Conservation (phyloP, 768 basidiomycete genomes). For the Candolleomyces aberdarensis region DNA sequence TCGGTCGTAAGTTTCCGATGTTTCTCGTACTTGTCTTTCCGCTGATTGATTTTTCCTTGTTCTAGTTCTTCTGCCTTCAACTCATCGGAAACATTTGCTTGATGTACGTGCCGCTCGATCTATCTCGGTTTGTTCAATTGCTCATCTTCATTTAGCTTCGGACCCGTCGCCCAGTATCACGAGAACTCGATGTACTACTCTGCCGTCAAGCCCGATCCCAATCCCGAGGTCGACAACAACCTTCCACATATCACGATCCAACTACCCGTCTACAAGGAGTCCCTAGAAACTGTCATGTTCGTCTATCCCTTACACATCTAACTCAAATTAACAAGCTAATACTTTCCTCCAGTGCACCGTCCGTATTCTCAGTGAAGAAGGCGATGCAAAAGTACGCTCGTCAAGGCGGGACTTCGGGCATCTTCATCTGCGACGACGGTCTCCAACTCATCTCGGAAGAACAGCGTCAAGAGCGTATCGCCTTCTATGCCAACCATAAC, state of each 20-base stretch:
- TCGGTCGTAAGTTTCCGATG: conserved; percentile 52
- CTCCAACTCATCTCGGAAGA: conserved; percentile 63
- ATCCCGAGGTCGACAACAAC: conserved; percentile 63
- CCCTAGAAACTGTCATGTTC: conserved; percentile 68
- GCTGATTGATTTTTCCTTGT: neutral
- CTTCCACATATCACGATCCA: conserved; percentile 80
- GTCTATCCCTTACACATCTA: conserved; percentile 19
- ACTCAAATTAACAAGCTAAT: neutral
- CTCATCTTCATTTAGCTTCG: conserved; percentile 40
- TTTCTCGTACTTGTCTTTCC: conserved; percentile 1
- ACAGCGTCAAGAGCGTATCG: conserved; percentile 61
- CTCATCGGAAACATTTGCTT: conserved; percentile 64
- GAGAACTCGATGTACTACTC: conserved; percentile 85
- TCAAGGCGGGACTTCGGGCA: conserved; percentile 76
- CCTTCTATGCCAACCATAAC: conserved; percentile 79
- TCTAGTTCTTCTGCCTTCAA: conserved; percentile 74
- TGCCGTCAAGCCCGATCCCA: conserved; percentile 60
- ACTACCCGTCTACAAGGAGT: conserved; percentile 88
- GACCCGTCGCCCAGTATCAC: conserved; percentile 83
- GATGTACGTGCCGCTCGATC: conserved; percentile 29
- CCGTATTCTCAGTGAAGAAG: conserved; percentile 76
- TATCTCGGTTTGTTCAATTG: conserved; percentile 4
- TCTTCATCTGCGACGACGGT: conserved; percentile 84
- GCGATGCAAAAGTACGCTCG: conserved; percentile 87
- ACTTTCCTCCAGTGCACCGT: conserved; percentile 48